Evolutionary conservation across 768 basidiomycete genomes (phyloP).

Genomic region (Rhizopogon rudus): DNA sequence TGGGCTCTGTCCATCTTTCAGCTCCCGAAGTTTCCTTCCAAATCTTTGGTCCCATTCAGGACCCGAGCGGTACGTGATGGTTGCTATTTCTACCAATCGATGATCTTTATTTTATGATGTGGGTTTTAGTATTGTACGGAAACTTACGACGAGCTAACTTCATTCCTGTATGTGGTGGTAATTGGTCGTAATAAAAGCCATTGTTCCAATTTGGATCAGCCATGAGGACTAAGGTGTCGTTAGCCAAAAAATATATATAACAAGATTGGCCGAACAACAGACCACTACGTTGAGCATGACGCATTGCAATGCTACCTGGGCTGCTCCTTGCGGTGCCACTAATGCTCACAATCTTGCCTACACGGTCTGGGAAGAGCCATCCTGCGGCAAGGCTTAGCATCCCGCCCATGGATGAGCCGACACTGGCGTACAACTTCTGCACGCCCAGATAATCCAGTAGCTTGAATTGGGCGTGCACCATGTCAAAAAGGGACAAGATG

Average conservation of each 20-base stretch:
- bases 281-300: constrained; percentile 96
- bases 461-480: constrained; percentile 90
- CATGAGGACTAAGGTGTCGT: constrained; percentile 74
- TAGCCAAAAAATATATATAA: not conserved
- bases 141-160: constrained; percentile 91
- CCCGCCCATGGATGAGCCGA: constrained; percentile 95
- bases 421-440: constrained; percentile 83
- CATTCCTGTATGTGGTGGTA: constrained; percentile 99
- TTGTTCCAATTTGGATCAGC: constrained; percentile 99
- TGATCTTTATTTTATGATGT: constrained; percentile 1
- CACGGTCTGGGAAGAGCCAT: constrained; percentile 85
- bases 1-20: constrained; percentile 24
- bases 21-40: constrained; percentile 64
- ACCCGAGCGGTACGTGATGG: constrained; percentile 97
- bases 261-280: constrained; percentile 19
- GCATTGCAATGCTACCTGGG: constrained; percentile 90
- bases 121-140: constrained; percentile 6
- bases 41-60: constrained; percentile 99
- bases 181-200: constrained; percentile 91
- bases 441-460: constrained; percentile 84
- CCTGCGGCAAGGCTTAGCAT: constrained; percentile 98
- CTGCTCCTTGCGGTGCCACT: constrained; percentile 92
- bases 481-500: constrained; percentile 90
- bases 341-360: constrained; percentile 88
- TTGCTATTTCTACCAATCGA: constrained; percentile 79